Conservation (phyloP, 352 stramenopile species). For the Ochromonadaceae sp. region DNA sequence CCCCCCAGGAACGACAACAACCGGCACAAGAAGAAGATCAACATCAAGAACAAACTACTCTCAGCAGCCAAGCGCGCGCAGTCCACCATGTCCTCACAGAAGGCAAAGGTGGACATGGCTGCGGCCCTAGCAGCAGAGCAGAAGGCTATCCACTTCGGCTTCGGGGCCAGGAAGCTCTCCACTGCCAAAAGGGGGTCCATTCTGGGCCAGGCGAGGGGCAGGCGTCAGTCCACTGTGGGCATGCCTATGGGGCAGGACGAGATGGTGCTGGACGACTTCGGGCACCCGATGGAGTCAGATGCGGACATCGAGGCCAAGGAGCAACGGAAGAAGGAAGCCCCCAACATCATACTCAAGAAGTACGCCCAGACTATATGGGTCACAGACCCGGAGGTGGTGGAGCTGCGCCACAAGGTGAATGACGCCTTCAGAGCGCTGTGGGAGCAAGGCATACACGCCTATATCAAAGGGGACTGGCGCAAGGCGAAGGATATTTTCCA, state of each 20-base stretch:
- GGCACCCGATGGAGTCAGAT: neutral
- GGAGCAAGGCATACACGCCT: conserved; percentile 18
- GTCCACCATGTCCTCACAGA: no score
- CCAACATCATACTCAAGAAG: conserved; percentile 21
- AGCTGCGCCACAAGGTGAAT: conserved; percentile 20
- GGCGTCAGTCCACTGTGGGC: neutral
- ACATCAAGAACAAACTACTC: conserved; percentile 10
- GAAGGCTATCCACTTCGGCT: conserved; percentile 5
- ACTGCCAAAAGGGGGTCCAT: neutral
- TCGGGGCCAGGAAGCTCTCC: neutral
- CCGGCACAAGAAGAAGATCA: conserved; percentile 71
- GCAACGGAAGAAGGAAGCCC: conserved; percentile 18
- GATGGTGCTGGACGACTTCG: neutral
- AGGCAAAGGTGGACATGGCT: conserved; percentile 49
- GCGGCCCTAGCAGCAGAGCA: no score
- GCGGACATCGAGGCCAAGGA: conserved; percentile 9
- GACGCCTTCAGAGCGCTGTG: conserved; percentile 19
- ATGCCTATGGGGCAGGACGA: neutral
- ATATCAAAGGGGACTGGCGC: conserved; percentile 26
- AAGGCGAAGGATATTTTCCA: conserved; percentile 20
- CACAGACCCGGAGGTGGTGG: conserved; percentile 22
- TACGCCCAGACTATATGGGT: conserved; percentile 23
- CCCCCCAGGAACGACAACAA: no score
- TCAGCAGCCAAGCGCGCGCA: no score
- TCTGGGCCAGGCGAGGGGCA: neutral